Base-by-base conservation (phyloP, 805 yeast genomes). In the Candida railenensis region DNA sequence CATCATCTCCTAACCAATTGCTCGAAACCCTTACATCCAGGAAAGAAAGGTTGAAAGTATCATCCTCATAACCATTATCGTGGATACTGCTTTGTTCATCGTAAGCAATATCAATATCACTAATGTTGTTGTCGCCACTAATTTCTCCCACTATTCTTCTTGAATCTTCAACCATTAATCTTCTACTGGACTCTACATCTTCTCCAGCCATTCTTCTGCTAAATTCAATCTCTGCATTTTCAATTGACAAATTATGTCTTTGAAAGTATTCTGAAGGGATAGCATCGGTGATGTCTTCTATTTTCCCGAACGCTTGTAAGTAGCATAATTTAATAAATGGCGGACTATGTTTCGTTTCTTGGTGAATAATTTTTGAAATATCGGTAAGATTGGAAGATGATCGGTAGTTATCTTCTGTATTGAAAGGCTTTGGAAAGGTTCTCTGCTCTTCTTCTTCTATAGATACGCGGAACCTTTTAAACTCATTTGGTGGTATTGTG, bases 11-110 rank as follows among this genome's bases (percentile, higher is more conserved):
- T 18, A 7, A 37, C 39, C 25, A 37, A 19, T 37, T 36, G 34
- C 36, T 49, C 40, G 37, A 36, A 40, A 40, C 37, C 37, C 55
- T 54, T 12, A 60, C 37, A 18, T 54, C 65, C 2, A 60, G 56
- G 28, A 62, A 56, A 1, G 65, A 55, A 9, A 62, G 28, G 33
- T 57, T 56, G 45, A 62, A 61, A 9, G 58, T 40, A 28, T 15
- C 53, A 20, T 48, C 47, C 18, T 36, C 44, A 16, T 25, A 18
- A 18, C 37, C 30, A 5, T 25, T 11, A 7, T 7, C 30, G 11
- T 25, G 30, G 9, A 11, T 25, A 5, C 5, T 5, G 30, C 11
- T 25, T 7, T 5, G 30, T 25, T 25, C 30, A 7, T 25, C 30
- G 11, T 7, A 25, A 25, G 9, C 11, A 11, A 25, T 5, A 5